Evolutionary conservation across 83 land plant species (phyloP), one percentile per base, ranked within the genome.

Genomic region (Picea abies): DNA sequence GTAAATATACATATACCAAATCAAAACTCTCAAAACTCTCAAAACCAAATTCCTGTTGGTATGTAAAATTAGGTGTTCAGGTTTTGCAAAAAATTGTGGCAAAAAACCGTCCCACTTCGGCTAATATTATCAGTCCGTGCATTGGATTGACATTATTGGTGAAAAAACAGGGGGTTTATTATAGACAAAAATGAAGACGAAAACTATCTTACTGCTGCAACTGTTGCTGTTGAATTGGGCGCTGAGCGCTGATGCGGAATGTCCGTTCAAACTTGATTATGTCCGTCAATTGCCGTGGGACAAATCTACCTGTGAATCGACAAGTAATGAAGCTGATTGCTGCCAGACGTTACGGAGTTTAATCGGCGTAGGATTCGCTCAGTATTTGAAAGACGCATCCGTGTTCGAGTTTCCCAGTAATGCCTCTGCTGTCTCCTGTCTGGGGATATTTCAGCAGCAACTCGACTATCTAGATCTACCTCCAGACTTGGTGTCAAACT

Each of bases 251-350:
- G 12, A 11, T 52, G 56, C 56, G 2, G 56, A 52, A 52, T 89
- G 88, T 69, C 93, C 92, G 2, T 76, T 87, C 79, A 44, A 44
- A 5, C 77, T 92, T 0, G 80, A 52, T 79, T 92, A 88, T 68
- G 88, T 88, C 26, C 62, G 52, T 9, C 70, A 60, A 52, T 29
- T 87, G 63, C 86, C 89, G 58, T 90, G 90, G 90, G 87, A 88
- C 81, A 22, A 63, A 0, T 44, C 85, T 0, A 1, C 22, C 64
- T 90, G 92, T 84, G 20, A 77, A 62, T 32, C 80, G 7, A 60
- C 60, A 20, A 20, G 16, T 63, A 69, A 26, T 44, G 23, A 25
- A 20, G 25, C 44, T 72, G 20, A 39, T 16, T 92, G 92, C 82
- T 84, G 87, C 66, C 79, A 26, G 75, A 83, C 85, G 9, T 87